phyloP scores from a whole-genome alignment of 495 filamentous ascomycete genomes.

The Tirmania nivea region DNA sequence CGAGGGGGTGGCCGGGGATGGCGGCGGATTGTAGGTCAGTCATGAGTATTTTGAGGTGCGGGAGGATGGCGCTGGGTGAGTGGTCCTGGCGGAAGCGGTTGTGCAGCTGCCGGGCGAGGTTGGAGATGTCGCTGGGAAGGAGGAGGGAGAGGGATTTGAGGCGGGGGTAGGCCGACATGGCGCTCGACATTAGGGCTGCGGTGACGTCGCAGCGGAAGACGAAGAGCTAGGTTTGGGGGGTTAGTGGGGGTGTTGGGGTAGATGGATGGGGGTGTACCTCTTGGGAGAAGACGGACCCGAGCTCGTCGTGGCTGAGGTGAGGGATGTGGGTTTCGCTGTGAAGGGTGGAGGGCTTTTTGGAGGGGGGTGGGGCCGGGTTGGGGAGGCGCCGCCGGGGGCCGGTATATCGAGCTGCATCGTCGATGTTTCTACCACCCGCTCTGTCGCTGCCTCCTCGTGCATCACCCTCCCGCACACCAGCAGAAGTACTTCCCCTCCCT shows the following conservation, averaged over 20 bases:
- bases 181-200: slow-evolving; percentile 11
- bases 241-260: not conserved
- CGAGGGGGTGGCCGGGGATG: slow-evolving; percentile 22
- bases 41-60: slow-evolving; percentile 17
- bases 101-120: slow-evolving; percentile 18
- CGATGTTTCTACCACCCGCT: too few species aligned
- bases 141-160: slow-evolving; percentile 9
- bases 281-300: slow-evolving; percentile 15
- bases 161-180: slow-evolving; percentile 14
- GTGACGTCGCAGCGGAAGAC: slow-evolving; percentile 19
- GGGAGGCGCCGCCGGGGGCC: not conserved
- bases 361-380: not conserved
- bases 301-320: slow-evolving; percentile 8
- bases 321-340: slow-evolving; percentile 5
- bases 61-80: slow-evolving; percentile 4
- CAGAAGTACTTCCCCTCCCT: too few species aligned
- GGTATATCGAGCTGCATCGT: too few species aligned
- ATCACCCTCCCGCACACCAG: too few species aligned
- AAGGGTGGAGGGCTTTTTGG: not conserved
- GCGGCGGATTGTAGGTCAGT: slow-evolving; percentile 16
- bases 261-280: slow-evolving; percentile 6
- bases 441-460: too few species aligned
- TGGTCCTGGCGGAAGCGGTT: slow-evolving; percentile 13
- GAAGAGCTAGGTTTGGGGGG: slow-evolving; percentile 8
- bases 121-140: slow-evolving; percentile 12